Base-by-base conservation (phyloP, 169 alveolate genomes). In the Babesia bigemina region DNA sequence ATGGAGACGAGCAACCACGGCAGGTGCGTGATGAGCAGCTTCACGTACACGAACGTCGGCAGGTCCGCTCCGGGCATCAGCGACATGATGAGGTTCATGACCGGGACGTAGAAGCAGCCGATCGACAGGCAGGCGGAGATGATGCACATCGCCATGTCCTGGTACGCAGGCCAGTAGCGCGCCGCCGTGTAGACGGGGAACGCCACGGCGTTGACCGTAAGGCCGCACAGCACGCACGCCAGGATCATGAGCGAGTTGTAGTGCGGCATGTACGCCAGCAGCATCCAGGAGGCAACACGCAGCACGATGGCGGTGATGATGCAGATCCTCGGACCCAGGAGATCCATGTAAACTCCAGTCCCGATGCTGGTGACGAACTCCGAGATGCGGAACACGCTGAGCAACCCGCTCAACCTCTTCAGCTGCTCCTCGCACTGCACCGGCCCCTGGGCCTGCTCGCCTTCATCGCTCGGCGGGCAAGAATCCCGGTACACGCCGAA, bases 161-260 rank as follows among this genome's bases (percentile, higher is more conserved):
- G 76, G 73, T 71, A 63, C 36, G 44, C 45, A n/a, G 56, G 73
- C 45, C 70, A 55, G 79, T 81, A 81, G 24, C 76, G 88, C 16
- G 79, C 83, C 29, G 73, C 45, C 26, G 88, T 81, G 69, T 29
- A 81, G 11, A 81, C 85, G 26, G 88, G 88, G 79, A 81, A 81
- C n/a, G 66, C 75, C 12, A 81, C 28, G 21, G 83, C 84, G 65
- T 81, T 81, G 4, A 56, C 63, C 45, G 85, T 24, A 4, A 81
- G 49, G 19, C 88, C 88, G 24, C 70, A 44, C 22, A 72, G 72
- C 0, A 81, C 24, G 60, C 85, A 72, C 9, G 76, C 65, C n/a
- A 72, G 13, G 17, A 81, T 81, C 76, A 81, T 67, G 19, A 81
- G 60, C 49, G 45, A 36, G 36, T 26, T n/a, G 71, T 24, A 33